Evolutionary conservation across 116 monocot species (phyloP).

Genomic region (Zostera marina): DNA sequence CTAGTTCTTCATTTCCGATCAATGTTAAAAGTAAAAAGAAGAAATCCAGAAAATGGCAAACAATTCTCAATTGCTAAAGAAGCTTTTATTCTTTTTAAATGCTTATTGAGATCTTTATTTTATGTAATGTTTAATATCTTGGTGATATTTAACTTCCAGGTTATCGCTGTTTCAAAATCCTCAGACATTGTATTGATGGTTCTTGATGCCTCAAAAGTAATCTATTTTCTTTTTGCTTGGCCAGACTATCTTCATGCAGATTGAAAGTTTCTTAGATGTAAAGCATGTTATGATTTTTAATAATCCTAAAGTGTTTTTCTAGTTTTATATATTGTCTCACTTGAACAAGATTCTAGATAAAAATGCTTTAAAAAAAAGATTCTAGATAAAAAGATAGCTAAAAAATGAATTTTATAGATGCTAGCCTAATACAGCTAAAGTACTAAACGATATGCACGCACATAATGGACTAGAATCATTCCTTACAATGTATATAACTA

Average conservation of each 20-base stretch:
- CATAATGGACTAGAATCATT: too few relatives aligned
- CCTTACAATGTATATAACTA: too few relatives aligned
- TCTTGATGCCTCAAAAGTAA: constrained; percentile 98
- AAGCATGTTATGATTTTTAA: neutral
- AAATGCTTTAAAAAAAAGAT: too few relatives aligned
- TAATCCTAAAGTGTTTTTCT: neutral
- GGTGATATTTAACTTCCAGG: constrained; percentile 38
- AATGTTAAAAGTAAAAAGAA: too few relatives aligned
- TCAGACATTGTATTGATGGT: constrained; percentile 97
- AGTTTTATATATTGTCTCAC: neutral
- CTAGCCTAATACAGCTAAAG: too few relatives aligned
- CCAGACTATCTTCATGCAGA: neutral
- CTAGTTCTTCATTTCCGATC: too few relatives aligned
- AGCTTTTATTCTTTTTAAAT: neutral
- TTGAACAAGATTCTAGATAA: too few relatives aligned
- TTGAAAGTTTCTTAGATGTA: neutral
- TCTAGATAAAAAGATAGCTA: neutral
- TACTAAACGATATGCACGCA: too few relatives aligned
- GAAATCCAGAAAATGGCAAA: too few relatives aligned
- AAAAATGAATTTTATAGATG: too few relatives aligned
- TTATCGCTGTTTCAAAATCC: constrained; percentile 97
- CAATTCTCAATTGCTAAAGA: neutral
- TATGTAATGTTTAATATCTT: neutral
- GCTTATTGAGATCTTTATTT: neutral
- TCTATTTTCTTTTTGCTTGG: constrained; percentile 4